Evolutionary conservation across 2,329 filamentous ascomycete genomes (phyloP), one percentile per base, ranked within the genome.

Genomic region (Hymenoscyphus salicellus): DNA sequence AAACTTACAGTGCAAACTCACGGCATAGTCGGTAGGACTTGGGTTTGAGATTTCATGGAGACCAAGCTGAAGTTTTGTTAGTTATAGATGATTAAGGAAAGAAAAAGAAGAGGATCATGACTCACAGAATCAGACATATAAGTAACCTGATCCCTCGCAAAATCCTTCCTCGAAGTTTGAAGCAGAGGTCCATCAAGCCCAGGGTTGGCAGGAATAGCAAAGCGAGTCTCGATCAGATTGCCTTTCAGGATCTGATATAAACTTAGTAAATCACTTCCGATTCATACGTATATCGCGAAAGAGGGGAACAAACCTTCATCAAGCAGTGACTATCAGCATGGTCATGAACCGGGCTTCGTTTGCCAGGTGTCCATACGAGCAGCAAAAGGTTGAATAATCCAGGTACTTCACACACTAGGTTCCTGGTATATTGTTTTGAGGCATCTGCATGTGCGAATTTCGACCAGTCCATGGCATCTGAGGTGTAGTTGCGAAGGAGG

Each of bases 321-420:
- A 97, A 81, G 78, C 93, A 97, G 76, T 97, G 93, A 46, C 93
- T 91, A 67, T 94, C 91, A 74, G 89, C 89, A 77, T 92, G 90
- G 76, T 97, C 93, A 75, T 97, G 93, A 74, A 97, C 92, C 11
- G 90, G 89, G 72, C 90, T 94, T 43, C 86, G 86, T 78, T 92
- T 92, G 60, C 90, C 90, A 0, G 93, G 93, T 17, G 88, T 89
- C 93, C 93, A 97, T 46, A 96, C 93, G 49, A 97, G 85, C 58
- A 97, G 86, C 67, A 96, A 85, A 66, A 84, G 69, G 69, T 84
- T 84, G 73, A 81, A 82, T 65, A 83, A 79, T 5, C 87, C 92
- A 69, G 96, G 96, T 1, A 92, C 91, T 74, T 93, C 89, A 73
- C 95, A 91, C 55, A 97, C 92, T 3, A 97, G 84, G 75, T 97